These are phyloP conservation scores for Alloteropsis semialata DNA, from an alignment of 176 grass and related monocot genomes.

Conservation along the genomic window DNA sequence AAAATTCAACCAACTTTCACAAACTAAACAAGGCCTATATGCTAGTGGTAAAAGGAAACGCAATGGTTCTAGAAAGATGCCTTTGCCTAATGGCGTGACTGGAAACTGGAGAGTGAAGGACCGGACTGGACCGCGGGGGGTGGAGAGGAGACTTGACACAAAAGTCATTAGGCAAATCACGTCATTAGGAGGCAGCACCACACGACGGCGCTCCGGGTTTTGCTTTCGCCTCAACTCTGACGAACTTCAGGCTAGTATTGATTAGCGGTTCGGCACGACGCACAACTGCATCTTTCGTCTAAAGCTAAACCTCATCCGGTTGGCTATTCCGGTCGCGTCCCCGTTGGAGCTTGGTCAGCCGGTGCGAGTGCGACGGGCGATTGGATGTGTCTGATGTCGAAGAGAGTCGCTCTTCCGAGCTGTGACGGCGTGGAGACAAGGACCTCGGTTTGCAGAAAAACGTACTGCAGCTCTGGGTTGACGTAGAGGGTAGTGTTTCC, in stretches of 20 bases:
- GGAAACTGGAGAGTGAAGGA: neutral
- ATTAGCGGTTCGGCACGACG: neutral
- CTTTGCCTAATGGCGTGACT: constrained; percentile 11
- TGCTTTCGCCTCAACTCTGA: neutral
- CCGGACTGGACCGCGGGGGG: neutral
- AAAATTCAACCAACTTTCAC: too few species aligned
- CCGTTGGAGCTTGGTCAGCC: neutral
- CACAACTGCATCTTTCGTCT: neutral
- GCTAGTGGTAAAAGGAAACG: neutral
- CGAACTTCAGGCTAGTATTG: neutral
- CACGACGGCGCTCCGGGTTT: neutral
- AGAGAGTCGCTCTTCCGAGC: neutral
- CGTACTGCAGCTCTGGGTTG: neutral
- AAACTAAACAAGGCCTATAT: too few species aligned
- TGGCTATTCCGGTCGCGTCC: neutral
- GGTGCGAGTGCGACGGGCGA: neutral
- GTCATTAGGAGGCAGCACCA: neutral
- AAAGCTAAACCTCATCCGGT: neutral
- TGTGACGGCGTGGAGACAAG: neutral
- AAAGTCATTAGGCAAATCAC: constrained; percentile 17
- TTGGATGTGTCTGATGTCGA: neutral
- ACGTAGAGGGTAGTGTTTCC: too few species aligned
- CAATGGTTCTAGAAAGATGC: constrained; percentile 20
- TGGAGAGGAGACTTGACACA: neutral
- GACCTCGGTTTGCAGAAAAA: neutral